Percentiles rank a stretch among this genome's conserved stretches.
Evolutionary conservation across 139 green algal genomes (phyloP).

Genomic region (Protoeuglena noctilucae): DNA sequence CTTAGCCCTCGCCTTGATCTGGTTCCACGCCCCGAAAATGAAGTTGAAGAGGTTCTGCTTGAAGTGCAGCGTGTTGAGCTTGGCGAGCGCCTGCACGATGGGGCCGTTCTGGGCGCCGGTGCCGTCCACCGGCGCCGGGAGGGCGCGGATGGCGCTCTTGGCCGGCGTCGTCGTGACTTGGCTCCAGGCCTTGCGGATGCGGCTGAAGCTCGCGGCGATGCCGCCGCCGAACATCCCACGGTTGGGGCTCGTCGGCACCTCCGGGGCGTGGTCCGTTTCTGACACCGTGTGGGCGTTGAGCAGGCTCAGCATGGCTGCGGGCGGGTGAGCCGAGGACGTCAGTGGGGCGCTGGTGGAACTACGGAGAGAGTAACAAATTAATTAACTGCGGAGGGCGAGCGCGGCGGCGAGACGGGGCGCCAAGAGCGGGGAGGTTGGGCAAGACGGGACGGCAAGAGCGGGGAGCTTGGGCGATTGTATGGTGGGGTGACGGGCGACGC

Average conservation of each 20-base stretch:
- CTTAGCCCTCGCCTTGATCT: slow-evolving; percentile 96
- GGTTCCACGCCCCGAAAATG: slow-evolving; percentile 95
- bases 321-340: too few species aligned
- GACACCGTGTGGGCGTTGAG: neutral
- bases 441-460: too few species aligned
- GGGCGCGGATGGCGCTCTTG: slow-evolving; percentile 1
- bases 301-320: neutral
- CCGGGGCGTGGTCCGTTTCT: neutral
- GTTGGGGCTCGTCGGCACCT: neutral
- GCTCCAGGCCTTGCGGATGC: slow-evolving; percentile 1
- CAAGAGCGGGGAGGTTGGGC: too few species aligned
- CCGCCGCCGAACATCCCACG: neutral
- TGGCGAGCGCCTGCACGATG: slow-evolving; percentile 74
- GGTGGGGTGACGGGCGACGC: too few species aligned
- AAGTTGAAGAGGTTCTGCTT: slow-evolving; percentile 98
- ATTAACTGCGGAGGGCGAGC: too few species aligned
- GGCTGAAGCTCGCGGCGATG: neutral
- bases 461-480: too few species aligned
- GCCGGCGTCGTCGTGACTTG: neutral
- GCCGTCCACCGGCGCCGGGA: neutral
- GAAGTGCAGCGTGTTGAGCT: slow-evolving; percentile 97
- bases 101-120: neutral
- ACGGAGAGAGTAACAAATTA: too few species aligned
- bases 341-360: too few species aligned
- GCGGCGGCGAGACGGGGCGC: too few species aligned